These are phyloP conservation scores for Suzukiozyma palmioleophila DNA, from an alignment of 1,139 yeast genomes.

Conservation along the genomic window DNA sequence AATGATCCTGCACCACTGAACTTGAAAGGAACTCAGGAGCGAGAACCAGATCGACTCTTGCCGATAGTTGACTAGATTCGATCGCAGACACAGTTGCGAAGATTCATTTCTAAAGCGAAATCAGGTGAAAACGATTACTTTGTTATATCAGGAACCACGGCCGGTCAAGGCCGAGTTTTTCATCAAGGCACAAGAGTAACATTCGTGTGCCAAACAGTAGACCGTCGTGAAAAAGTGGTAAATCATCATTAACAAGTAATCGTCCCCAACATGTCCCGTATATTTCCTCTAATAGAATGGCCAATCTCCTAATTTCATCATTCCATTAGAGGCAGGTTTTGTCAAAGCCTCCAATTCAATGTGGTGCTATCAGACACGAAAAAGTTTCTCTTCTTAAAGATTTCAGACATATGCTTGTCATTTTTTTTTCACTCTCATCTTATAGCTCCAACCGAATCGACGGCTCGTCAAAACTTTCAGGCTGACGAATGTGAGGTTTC, in stretches of 20 bases:
- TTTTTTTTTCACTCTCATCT: constrained; percentile 67
- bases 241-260: constrained; percentile 72
- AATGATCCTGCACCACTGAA: not conserved
- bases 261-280: not conserved
- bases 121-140: constrained; percentile 2
- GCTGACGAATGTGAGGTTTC: too few relatives aligned
- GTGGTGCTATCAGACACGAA: constrained; percentile 56
- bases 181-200: constrained; percentile 86
- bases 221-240: constrained; percentile 98
- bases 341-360: constrained; percentile 5
- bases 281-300: constrained; percentile 4
- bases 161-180: constrained; percentile 95
- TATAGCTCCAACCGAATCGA: constrained; percentile 19
- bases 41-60: too few relatives aligned
- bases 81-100: not conserved
- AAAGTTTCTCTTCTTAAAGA: constrained; percentile 55
- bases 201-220: constrained; percentile 82
- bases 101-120: constrained; percentile 7
- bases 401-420: constrained; percentile 99
- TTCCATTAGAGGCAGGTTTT: constrained; percentile 5
- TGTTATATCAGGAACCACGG: constrained; percentile 74
- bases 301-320: not conserved
- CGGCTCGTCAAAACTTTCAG: constrained; percentile 17
- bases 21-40: not conserved
- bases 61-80: too few relatives aligned